These are phyloP conservation scores for Epichloe sibirici DNA, from an alignment of 2,329 filamentous ascomycete species.

Conservation along the genomic window DNA sequence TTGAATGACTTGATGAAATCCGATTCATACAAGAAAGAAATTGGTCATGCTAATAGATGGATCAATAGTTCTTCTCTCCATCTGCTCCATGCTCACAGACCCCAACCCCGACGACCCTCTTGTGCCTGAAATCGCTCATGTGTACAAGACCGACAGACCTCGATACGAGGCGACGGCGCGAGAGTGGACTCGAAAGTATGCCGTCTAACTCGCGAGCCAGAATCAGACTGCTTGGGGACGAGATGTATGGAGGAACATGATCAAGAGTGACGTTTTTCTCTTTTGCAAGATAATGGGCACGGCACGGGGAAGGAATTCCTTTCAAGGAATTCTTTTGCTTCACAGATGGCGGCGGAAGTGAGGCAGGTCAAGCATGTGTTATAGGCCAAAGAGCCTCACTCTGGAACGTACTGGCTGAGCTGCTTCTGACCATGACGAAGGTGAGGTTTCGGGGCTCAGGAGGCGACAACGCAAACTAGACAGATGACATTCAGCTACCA, in stretches of 20 bases:
- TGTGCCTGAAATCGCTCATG: conserved; percentile 96
- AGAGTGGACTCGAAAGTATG: conserved; percentile 99
- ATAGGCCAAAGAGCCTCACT: background rate
- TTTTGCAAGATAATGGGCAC: conserved; percentile 4
- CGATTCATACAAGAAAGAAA: background rate
- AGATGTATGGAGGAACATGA: background rate
- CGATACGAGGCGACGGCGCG: conserved; percentile 93
- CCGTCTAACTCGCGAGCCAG: conserved; percentile 48
- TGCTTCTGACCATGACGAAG: conserved; percentile 13
- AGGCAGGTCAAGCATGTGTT: conserved; percentile 3
- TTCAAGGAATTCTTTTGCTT: conserved; percentile 3
- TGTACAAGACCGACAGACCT: conserved; percentile 97
- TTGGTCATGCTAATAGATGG: conserved; percentile 5
- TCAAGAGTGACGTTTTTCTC: conserved; percentile 5
- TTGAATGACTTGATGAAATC: background rate
- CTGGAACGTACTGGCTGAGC: conserved; percentile 10
- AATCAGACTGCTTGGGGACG: background rate
- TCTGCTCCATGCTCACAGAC: conserved; percentile 99
- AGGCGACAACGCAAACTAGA: conserved; percentile 23
- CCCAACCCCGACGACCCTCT: conserved; percentile 98
- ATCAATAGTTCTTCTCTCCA: conserved; percentile 74
- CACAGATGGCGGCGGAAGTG: background rate
- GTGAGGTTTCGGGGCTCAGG: conserved; percentile 15
- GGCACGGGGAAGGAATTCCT: background rate
- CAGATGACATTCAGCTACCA: conserved; percentile 24